phyloP scores from a whole-genome alignment of 169 alveolate species.

The Plasmodium knowlesi region DNA sequence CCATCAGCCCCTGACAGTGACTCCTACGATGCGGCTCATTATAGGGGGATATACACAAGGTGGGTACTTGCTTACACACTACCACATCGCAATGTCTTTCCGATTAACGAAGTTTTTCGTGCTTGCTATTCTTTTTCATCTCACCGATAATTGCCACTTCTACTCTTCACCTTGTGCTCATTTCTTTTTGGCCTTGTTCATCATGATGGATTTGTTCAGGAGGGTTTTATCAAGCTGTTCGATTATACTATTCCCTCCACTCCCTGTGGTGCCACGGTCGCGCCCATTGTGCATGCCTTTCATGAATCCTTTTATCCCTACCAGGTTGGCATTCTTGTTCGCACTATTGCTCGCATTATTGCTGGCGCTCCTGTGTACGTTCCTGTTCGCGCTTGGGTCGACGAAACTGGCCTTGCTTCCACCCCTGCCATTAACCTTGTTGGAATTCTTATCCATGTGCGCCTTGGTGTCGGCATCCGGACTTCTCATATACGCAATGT shows the following conservation, averaged over 20 bases:
- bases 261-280: neutral
- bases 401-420: neutral
- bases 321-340: slow-evolving; percentile 56
- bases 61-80: no score
- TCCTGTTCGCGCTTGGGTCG: neutral
- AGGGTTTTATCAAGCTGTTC: slow-evolving; percentile 70
- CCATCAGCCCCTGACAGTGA: neutral
- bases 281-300: slow-evolving; percentile 36
- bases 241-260: slow-evolving; percentile 26
- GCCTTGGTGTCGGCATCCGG: no score
- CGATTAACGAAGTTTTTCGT: no score
- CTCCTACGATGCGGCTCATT: neutral
- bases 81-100: neutral
- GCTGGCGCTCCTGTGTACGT: neutral
- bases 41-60: neutral
- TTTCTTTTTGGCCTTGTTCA: slow-evolving; percentile 50
- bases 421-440: neutral
- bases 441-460: neutral
- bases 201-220: slow-evolving; percentile 59
- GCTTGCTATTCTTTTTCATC: neutral
- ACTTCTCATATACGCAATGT: no score
- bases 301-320: slow-evolving; percentile 64
- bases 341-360: neutral
- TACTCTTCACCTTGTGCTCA: neutral
- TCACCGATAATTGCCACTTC: neutral